Evolutionary conservation across 148 eudicot species (phyloP).

Genomic region (Chenopodium berlandieri): DNA sequence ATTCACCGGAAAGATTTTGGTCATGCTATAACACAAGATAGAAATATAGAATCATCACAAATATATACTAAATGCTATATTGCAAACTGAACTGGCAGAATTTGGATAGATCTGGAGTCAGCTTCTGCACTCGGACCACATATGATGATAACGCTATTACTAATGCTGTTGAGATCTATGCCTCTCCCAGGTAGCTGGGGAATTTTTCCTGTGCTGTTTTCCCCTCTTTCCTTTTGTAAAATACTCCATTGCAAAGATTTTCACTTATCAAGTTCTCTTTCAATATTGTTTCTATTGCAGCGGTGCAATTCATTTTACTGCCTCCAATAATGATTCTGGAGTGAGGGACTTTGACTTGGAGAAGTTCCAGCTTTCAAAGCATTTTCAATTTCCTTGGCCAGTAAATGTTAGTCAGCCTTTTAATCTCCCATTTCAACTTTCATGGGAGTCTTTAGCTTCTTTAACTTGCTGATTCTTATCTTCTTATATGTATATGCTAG

Average conservation of each 20-base stretch:
- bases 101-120: conserved; percentile 71
- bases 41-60: not conserved
- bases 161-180: conserved; percentile 77
- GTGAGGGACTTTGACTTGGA: conserved; percentile 85
- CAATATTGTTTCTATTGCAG: conserved; percentile 29
- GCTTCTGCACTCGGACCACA: conserved; percentile 74
- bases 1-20: not conserved
- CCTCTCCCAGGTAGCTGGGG: conserved; percentile 46
- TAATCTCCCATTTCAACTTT: not conserved
- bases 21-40: not conserved
- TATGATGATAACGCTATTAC: conserved; percentile 87
- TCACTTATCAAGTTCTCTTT: not conserved
- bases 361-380: conserved; percentile 60
- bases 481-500: not conserved
- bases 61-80: not conserved
- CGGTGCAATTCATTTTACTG: conserved; percentile 77
- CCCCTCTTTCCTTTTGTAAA: not conserved
- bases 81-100: conserved; percentile 41
- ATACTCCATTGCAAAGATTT: too few species aligned
- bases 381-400: conserved; percentile 76
- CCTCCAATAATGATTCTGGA: conserved; percentile 83
- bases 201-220: conserved; percentile 9
- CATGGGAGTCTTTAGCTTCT: not conserved
- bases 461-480: not conserved
- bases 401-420: conserved; percentile 53